These are phyloP conservation scores for Phytophthora syringae DNA, from an alignment of 352 stramenopile genomes.

Conservation along the genomic window DNA sequence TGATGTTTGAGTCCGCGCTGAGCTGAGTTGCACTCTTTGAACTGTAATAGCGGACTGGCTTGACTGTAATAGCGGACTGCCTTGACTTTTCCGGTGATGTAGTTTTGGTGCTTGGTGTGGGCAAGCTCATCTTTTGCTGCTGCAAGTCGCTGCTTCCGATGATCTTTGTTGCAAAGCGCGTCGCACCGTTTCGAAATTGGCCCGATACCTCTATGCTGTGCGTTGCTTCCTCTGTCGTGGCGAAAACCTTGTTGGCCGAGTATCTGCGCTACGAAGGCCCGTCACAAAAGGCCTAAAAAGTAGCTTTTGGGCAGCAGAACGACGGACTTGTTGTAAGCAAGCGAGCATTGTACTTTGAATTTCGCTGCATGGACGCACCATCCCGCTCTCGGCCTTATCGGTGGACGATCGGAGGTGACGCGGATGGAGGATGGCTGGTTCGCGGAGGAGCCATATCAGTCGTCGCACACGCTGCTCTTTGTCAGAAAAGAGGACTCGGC, in stretches of 20 bases:
- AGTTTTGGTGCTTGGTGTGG: neutral
- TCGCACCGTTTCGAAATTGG: neutral
- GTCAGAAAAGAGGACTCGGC: neutral
- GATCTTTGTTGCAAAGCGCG: neutral
- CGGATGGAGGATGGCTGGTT: neutral
- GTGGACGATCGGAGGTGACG: neutral
- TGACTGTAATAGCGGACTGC: too few species aligned
- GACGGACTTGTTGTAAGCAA: too few species aligned
- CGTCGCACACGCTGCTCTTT: neutral
- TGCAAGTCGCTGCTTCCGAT: neutral
- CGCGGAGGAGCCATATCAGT: neutral
- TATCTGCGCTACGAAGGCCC: too few species aligned
- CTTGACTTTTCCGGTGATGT: neutral
- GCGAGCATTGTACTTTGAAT: neutral
- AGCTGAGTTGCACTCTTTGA: too few species aligned
- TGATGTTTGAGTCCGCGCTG: constrained; percentile 21
- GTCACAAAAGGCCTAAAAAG: too few species aligned
- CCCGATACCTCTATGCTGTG: too few species aligned
- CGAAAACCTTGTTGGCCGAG: too few species aligned
- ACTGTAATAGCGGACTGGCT: too few species aligned
- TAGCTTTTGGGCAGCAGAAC: too few species aligned
- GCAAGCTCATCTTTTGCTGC: neutral
- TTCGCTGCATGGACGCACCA: constrained; percentile 2
- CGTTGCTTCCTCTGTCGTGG: too few species aligned
- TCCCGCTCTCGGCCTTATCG: constrained; percentile 5